Evolutionary conservation across 805 yeast genomes (phyloP).

Genomic region (Maudiozyma bulderi): DNA sequence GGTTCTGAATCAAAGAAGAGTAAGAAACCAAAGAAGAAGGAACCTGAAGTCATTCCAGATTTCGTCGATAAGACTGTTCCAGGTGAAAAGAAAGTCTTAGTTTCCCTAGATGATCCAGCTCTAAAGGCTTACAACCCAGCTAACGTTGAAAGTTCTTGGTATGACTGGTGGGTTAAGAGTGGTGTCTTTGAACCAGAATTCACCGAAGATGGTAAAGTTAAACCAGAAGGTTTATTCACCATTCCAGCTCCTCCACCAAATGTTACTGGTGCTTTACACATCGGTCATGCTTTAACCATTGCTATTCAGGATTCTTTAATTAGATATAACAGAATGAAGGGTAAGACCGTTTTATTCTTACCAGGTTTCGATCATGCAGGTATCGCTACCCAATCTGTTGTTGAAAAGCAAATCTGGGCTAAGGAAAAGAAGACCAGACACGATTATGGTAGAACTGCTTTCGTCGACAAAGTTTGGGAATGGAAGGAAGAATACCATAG

Average conservation of each 20-base stretch:
- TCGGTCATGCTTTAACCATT: constrained; percentile 95
- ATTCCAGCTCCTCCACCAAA: constrained; percentile 99
- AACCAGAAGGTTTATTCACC: constrained; percentile 76
- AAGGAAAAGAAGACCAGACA: constrained; percentile 83
- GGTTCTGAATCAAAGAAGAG: constrained; percentile 47
- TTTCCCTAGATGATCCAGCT: constrained; percentile 84
- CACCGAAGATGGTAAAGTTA: constrained; percentile 58
- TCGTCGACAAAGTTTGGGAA: constrained; percentile 86
- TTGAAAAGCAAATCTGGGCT: constrained; percentile 91
- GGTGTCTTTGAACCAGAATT: constrained; percentile 86
- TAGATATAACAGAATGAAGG: constrained; percentile 94
- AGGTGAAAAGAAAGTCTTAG: constrained; percentile 85
- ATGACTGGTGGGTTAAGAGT: constrained; percentile 89
- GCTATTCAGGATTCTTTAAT: constrained; percentile 89
- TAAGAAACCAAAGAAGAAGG: constrained; percentile 58
- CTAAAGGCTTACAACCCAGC: constrained; percentile 89
- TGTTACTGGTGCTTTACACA: constrained; percentile 96
- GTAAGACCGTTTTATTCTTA: constrained; percentile 81
- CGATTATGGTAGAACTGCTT: constrained; percentile 88
- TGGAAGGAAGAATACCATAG: constrained; percentile 94
- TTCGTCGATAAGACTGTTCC: constrained; percentile 73
- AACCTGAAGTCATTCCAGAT: constrained; percentile 67
- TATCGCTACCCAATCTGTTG: constrained; percentile 96
- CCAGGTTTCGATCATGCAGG: constrained; percentile 99
- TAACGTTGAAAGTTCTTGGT: constrained; percentile 95